These are phyloP conservation scores for Nicotiana paniculata DNA, from an alignment of 257 asterid genomes.

Conservation along the genomic window DNA sequence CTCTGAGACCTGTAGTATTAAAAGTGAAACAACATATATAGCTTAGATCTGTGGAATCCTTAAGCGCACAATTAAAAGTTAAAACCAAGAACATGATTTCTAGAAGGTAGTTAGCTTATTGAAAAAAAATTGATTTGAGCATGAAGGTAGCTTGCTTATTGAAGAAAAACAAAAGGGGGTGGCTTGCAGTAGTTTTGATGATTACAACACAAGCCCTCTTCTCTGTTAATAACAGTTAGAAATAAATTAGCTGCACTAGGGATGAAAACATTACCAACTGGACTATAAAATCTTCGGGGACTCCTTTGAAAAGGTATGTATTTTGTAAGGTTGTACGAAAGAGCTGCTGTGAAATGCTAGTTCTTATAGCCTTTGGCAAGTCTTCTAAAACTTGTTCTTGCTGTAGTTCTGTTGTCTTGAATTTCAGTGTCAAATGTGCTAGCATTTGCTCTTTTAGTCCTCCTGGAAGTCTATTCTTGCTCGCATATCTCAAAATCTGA, in stretches of 20 bases:
- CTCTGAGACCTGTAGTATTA: slow-evolving; percentile 62
- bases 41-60: too few relatives aligned
- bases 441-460: slow-evolving; percentile 84
- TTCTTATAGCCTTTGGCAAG: slow-evolving; percentile 87
- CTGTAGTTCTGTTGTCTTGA: slow-evolving; percentile 87
- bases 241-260: background rate
- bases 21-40: too few relatives aligned
- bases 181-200: too few relatives aligned
- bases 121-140: too few relatives aligned
- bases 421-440: slow-evolving; percentile 79
- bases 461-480: slow-evolving; percentile 81
- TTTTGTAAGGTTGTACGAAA: slow-evolving; percentile 55
- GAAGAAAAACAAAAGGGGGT: too few relatives aligned
- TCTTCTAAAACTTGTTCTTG: slow-evolving; percentile 83
- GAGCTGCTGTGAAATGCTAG: slow-evolving; percentile 87
- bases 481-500: slow-evolving; percentile 68
- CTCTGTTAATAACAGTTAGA: too few relatives aligned
- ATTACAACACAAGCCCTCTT: too few relatives aligned
- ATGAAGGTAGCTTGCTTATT: too few relatives aligned
- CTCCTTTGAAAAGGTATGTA: slow-evolving; percentile 75
- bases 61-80: too few relatives aligned
- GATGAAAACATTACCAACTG: slow-evolving; percentile 59
- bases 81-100: too few relatives aligned
- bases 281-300: slow-evolving; percentile 65
- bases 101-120: too few relatives aligned